A percentile compares a stretch with the other conserved stretches of the same genome.
Evolutionary conservation across 805 yeast genomes (phyloP).

Genomic region (Zygosaccharomyces bisporus): DNA sequence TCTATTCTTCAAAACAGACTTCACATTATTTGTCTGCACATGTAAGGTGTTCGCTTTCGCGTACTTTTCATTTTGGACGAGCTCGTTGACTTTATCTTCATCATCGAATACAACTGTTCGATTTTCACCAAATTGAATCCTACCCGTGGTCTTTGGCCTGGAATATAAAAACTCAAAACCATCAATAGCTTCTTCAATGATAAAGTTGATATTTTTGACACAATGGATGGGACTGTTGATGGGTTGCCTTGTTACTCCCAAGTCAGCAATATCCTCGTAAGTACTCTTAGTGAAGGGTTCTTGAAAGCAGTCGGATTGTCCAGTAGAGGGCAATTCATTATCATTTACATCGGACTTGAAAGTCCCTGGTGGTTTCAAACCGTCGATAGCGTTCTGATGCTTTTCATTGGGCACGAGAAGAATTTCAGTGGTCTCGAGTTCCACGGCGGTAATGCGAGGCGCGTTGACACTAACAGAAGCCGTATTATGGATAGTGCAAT

Average conservation of each 20-base stretch:
- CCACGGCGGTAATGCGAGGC: not conserved
- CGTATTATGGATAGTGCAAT: not conserved
- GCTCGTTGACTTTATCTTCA: constrained; percentile 1
- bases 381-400: not conserved
- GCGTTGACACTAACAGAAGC: not conserved
- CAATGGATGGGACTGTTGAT: not conserved
- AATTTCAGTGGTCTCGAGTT: not conserved
- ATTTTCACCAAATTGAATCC: constrained; percentile 1
- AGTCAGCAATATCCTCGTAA: not conserved
- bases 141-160: not conserved
- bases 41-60: not conserved
- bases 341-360: too few relatives aligned
- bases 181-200: constrained; percentile 4
- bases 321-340: too few relatives aligned
- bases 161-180: not conserved
- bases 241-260: not conserved
- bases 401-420: not conserved
- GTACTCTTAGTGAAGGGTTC: not conserved
- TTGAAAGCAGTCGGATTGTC: too few relatives aligned
- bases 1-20: constrained; percentile 1
- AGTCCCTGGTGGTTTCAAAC: too few relatives aligned
- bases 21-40: not conserved
- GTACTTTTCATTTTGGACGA: not conserved
- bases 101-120: not conserved
- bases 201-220: constrained; percentile 1